Base-by-base conservation (phyloP, 2,329 filamentous ascomycete species). In the Exophiala aquamarina region DNA sequence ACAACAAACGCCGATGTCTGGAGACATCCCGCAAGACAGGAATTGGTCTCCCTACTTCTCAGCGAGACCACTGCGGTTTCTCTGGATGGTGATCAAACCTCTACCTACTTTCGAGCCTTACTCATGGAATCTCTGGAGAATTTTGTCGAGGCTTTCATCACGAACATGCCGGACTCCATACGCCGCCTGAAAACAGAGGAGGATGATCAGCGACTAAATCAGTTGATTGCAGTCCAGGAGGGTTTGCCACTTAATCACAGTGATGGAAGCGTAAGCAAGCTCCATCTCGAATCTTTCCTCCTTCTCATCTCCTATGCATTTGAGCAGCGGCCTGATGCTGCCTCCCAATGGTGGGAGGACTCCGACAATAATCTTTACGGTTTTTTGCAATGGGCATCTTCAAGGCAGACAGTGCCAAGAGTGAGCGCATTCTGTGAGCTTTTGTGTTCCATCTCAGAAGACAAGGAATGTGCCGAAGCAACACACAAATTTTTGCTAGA, bases 361-460 rank as follows among this genome's bases (percentile, higher is more conserved):
- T 83, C 87, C 2, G 93, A 98, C 60, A 90, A 90, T 62, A 95
- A 96, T 58, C 74, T 98, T 23, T 88, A 91, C 54, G 93, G 93
- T 0, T 98, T 98, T 64, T 78, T 98, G 64, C 88, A 95, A 55
- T 98, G 93, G 93, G 88, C 91, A n/a, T 95, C 93, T 3, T 86
- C 89, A 58, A 80, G 93, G 59, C 90, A 95, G 51, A 95, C 94
- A 0, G 96, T 94, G 0, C 93, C 93, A n/a, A 79, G 95, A 18
- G 91, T 95, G 49, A 93, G 89, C 52, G 91, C 92, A 10, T 98
- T 97, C 60, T 98, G 93, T 66, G 92, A 97, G 64, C 92, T 98
- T 83, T 75, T 98, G 13, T 87, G 90, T 61, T 86, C 91, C 1
- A 84, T 98, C 38, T 89, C 93, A 0, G 83, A 85, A 41, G 89